Percentiles rank a stretch among this genome's conserved stretches.
These are phyloP conservation scores for Mycena epipterygia DNA, from an alignment of 768 basidiomycete genomes.

Conservation along the genomic window DNA sequence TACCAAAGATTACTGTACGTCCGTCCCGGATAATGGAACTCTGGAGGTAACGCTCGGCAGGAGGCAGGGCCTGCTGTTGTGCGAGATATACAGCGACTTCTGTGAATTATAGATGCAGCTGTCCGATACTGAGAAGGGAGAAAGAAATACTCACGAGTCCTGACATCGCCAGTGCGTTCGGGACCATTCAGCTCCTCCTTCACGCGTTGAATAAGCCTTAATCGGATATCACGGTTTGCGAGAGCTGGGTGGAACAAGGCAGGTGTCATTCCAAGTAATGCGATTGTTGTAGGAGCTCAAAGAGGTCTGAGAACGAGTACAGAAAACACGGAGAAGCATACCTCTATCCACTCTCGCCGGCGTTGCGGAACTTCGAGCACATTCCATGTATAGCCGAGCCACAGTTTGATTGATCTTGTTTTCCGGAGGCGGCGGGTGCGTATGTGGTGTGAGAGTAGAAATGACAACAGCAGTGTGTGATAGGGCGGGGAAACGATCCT, in stretches of 20 bases:
- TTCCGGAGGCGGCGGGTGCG: slow-evolving; percentile 16
- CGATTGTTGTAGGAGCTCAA: slow-evolving; percentile 14
- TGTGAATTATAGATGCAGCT: slow-evolving; percentile 5
- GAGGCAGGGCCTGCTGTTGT: neutral
- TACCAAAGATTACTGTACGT: slow-evolving; percentile 7
- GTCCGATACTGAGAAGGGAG: neutral
- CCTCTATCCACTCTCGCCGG: slow-evolving; percentile 1
- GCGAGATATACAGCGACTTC: slow-evolving; percentile 12
- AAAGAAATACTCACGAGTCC: slow-evolving; percentile 5
- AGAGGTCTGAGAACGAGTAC: neutral
- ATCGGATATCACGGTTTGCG: slow-evolving; percentile 3
- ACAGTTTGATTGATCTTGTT: neutral
- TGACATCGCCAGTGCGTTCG: slow-evolving; percentile 1
- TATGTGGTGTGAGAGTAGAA: neutral
- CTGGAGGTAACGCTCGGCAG: slow-evolving; percentile 8
- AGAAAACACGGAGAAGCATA: neutral
- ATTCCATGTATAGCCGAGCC: slow-evolving; percentile 4
- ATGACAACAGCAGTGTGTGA: slow-evolving; percentile 3
- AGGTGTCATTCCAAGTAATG: slow-evolving; percentile 14
- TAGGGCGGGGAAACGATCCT: neutral
- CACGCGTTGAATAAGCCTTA: slow-evolving; percentile 6
- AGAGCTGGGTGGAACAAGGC: slow-evolving; percentile 7
- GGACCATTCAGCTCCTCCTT: slow-evolving; percentile 10
- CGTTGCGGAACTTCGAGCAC: slow-evolving; percentile 7
- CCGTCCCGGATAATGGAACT: slow-evolving; percentile 15